These are phyloP conservation scores for Agrocybe chaxingu DNA, from an alignment of 768 basidiomycete species.

Conservation along the genomic window DNA sequence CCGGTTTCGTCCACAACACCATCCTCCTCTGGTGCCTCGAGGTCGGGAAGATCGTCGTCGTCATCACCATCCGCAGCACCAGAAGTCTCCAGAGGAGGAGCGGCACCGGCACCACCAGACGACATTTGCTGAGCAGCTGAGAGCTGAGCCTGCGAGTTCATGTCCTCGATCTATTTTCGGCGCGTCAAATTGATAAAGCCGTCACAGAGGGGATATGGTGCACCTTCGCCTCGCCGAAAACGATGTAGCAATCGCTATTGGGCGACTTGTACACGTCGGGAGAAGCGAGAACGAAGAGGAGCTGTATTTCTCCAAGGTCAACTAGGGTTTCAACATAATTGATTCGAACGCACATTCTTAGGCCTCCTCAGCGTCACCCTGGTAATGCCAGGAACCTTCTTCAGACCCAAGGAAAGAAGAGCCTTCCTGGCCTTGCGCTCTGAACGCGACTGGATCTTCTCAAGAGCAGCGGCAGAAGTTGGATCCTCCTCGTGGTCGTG, in stretches of 20 bases:
- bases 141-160: conserved; percentile 76
- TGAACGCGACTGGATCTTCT: conserved; percentile 91
- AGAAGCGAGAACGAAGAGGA: conserved; percentile 87
- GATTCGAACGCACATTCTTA: conserved; percentile 67
- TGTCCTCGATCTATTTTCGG: conserved; percentile 70
- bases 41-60: conserved; percentile 78
- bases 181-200: background rate
- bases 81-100: conserved; percentile 47
- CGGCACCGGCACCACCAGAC: conserved; percentile 42
- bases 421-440: conserved; percentile 97
- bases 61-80: conserved; percentile 61
- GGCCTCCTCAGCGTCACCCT: conserved; percentile 93
- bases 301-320: conserved; percentile 32
- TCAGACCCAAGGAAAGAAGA: conserved; percentile 85
- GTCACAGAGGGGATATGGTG: background rate
- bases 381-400: conserved; percentile 90
- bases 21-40: conserved; percentile 80
- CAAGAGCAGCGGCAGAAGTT: conserved; percentile 77
- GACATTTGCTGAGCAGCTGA: conserved; percentile 79
- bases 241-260: conserved; percentile 97
- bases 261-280: conserved; percentile 98
- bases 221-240: conserved; percentile 97
- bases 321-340: background rate
- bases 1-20: conserved; percentile 83
- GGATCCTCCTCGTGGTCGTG: conserved; percentile 73